Base-by-base conservation (phyloP, 2,329 filamentous ascomycete genomes). In the Elsinoe arachidis region DNA sequence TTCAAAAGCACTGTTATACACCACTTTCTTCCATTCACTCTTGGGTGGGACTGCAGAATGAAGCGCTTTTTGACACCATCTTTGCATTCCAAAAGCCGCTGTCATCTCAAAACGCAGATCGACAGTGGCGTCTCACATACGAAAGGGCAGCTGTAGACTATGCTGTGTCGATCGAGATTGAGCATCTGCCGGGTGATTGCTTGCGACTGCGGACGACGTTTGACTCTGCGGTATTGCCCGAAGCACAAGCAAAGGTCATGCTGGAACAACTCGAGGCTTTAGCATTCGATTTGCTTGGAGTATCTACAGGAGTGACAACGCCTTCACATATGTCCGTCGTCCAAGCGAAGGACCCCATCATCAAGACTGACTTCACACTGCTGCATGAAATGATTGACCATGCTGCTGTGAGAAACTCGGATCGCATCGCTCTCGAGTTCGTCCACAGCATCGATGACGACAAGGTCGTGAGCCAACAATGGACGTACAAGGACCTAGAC, bases 351-450 rank as follows among this genome's bases (percentile, higher is more conserved):
- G 73, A 82, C 6, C 67, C 75, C 0, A 73, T 74, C 0, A 75
- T 96, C 4, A 71, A 78, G 0, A 81, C 84, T 0, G 71, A 80
- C 0, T 78, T 84, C 0, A 65, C 68, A 1, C 75, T 91, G 2
- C 73, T 96, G 5, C 90, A 96, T 67, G 77, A 91, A 58, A 87
- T 95, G 60, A 84, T 96, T 5, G 88, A 95, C 66, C 62, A 69
- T 0, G 82, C 82, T 33, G 84, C 86, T 0, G 35, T 61, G 0
- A 64, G 71, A 0, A 70, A 76, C 17, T 87, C 90, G 0, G 64
- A 82, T 0, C 82, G 78, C 38, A 71, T 75, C 2, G 91, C 91
- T 0, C 77, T 96, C 1, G 86, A 95, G 61, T 96, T 95, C 52
- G 63, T 69, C 3, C 58, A 61, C 41, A 52, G 26, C 23, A 77